phyloP scores from a whole-genome alignment of 2,329 filamentous ascomycete genomes.

The Fusarium verrucosum region DNA sequence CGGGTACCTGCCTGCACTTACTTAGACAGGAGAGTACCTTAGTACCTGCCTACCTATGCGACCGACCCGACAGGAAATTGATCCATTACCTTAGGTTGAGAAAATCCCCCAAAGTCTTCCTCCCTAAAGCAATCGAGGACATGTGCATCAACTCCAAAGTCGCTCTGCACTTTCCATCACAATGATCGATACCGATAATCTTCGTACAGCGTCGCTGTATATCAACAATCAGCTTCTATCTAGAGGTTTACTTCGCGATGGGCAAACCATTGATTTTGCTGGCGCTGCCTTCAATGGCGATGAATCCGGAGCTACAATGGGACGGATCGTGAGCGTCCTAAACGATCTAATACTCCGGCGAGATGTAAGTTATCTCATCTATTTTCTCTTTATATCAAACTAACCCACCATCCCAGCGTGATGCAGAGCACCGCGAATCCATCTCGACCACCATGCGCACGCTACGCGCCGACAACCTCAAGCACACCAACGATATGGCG shows the following conservation, averaged over 20 bases:
- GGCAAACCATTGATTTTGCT: conserved; percentile 84
- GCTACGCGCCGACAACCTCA: conserved; percentile 77
- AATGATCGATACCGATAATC: conserved; percentile 69
- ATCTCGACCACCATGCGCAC: conserved; percentile 80
- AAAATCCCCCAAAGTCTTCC: conserved; percentile 23
- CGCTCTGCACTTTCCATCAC: conserved; percentile 25
- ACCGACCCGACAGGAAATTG: conserved; percentile 12
- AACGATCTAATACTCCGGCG: conserved; percentile 91
- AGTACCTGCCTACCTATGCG: conserved; percentile 13
- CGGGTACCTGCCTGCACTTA: too few relatives aligned
- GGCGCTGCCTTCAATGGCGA: conserved; percentile 68
- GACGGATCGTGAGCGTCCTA: conserved; percentile 87
- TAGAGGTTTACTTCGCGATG: conserved; percentile 71
- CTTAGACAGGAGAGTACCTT: conserved; percentile 22
- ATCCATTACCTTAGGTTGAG: too few relatives aligned
- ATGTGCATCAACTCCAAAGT: conserved; percentile 33
- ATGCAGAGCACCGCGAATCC: conserved; percentile 87
- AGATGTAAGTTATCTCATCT: conserved; percentile 70
- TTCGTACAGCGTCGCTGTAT: conserved; percentile 74
- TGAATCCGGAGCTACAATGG: conserved; percentile 71
- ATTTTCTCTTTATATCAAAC: neutral
- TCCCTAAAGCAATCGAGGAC: conserved; percentile 21
- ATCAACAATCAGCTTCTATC: conserved; percentile 78
- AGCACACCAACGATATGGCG: conserved; percentile 75
- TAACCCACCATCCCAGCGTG: conserved; percentile 66